Evolutionary conservation across 192 early-diverging fungal species (phyloP).

Genomic region (Rhizophagus clarus): DNA sequence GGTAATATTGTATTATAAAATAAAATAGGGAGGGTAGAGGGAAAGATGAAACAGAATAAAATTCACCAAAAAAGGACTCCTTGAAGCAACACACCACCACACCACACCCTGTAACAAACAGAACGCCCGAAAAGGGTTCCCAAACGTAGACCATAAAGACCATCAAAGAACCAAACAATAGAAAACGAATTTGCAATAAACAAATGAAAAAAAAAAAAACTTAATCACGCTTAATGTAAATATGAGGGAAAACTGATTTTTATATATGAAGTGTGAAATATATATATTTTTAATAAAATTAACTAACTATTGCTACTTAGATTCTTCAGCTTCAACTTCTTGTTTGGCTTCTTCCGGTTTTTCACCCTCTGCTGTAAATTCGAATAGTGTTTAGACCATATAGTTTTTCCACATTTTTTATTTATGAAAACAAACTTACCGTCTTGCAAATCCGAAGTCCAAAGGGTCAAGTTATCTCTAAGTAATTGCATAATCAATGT

Average conservation of each 20-base stretch:
- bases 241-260: neutral
- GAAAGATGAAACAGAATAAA: neutral
- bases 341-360: slow-evolving; percentile 24
- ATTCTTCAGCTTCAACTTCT: slow-evolving; percentile 31
- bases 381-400: neutral
- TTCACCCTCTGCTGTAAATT: slow-evolving; percentile 18
- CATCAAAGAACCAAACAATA: neutral
- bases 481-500: slow-evolving; percentile 98
- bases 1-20: slow-evolving; percentile 28
- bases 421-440: slow-evolving; percentile 4
- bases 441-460: slow-evolving; percentile 76
- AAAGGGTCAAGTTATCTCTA: slow-evolving; percentile 95
- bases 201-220: slow-evolving; percentile 12
- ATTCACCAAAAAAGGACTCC: slow-evolving; percentile 23
- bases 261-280: slow-evolving; percentile 19
- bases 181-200: neutral
- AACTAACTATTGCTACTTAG: slow-evolving; percentile 21
- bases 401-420: neutral
- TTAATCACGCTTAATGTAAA: neutral
- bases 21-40: neutral
- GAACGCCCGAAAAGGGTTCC: slow-evolving; percentile 5
- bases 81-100: slow-evolving; percentile 15
- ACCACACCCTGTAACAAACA: slow-evolving; percentile 21
- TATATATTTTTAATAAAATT: slow-evolving; percentile 1
- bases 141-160: slow-evolving; percentile 5